A percentile compares a stretch with the other conserved stretches of the same genome.
These are phyloP conservation scores for Chlorella sp. DNA, from an alignment of 139 green algal genomes.

Conservation along the genomic window DNA sequence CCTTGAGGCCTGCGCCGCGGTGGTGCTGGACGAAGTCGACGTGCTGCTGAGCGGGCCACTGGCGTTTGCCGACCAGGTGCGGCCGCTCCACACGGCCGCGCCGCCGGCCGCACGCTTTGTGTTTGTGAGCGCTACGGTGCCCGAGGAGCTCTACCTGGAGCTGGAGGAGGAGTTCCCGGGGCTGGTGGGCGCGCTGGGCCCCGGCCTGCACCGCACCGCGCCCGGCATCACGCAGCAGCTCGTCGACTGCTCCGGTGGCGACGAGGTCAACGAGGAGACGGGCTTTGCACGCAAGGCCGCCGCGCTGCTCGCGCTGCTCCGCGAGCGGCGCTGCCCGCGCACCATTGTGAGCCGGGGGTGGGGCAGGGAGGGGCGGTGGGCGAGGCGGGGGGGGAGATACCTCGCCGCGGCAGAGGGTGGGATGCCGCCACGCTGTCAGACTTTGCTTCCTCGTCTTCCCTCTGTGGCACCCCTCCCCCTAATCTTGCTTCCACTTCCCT, in stretches of 20 bases:
- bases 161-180: slow-evolving; percentile 63
- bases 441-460: too few species aligned
- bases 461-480: too few species aligned
- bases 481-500: too few species aligned
- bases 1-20: slow-evolving; percentile 41
- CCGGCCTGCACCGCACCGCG: slow-evolving; percentile 83
- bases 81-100: slow-evolving; percentile 53
- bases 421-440: too few species aligned
- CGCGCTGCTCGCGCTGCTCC: slow-evolving; percentile 57
- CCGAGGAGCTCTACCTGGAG: slow-evolving; percentile 58
- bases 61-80: slow-evolving; percentile 67
- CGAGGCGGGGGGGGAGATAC: too few species aligned
- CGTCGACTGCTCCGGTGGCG: slow-evolving; percentile 92
- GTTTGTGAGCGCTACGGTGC: slow-evolving; percentile 85
- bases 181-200: slow-evolving; percentile 66
- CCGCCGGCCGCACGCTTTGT: slow-evolving; percentile 50
- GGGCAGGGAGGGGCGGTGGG: too few species aligned
- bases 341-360: too few species aligned
- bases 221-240: slow-evolving; percentile 83
- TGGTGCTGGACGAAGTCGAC: slow-evolving; percentile 92
- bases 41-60: slow-evolving; percentile 75
- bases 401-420: too few species aligned
- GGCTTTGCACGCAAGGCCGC: slow-evolving; percentile 78
- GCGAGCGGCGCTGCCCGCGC: slow-evolving; percentile 34
- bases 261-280: slow-evolving; percentile 75